Evolutionary conservation across 768 basidiomycete species (phyloP).

Genomic region (Cyathus striatus): DNA sequence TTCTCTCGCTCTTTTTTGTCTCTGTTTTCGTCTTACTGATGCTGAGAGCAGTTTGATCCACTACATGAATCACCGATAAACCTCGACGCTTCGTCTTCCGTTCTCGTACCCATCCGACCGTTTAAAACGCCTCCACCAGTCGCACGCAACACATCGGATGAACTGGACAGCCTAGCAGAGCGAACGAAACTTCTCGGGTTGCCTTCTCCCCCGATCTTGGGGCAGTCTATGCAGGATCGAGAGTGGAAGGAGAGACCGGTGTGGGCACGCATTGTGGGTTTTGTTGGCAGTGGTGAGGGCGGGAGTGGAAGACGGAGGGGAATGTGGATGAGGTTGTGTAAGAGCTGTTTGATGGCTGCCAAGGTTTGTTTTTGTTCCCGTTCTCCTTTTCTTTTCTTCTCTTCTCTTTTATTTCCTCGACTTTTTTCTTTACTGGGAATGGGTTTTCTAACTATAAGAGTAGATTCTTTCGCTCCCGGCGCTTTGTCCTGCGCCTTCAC

Average conservation of each 20-base stretch:
- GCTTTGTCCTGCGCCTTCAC: slow-evolving; percentile 9
- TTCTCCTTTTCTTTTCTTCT: neutral
- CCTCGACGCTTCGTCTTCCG: slow-evolving; percentile 3
- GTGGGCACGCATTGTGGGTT: neutral
- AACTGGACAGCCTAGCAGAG: neutral
- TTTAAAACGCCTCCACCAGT: no score
- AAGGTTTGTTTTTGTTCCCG: slow-evolving; percentile 5
- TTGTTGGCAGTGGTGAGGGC: neutral
- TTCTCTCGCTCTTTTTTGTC: neutral
- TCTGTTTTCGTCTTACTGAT: no score
- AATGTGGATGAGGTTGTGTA: slow-evolving; percentile 2
- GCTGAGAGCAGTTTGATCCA: slow-evolving; percentile 11
- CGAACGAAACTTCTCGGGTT: slow-evolving; percentile 3
- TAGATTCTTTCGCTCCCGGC: slow-evolving; percentile 13
- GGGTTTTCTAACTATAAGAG: no score
- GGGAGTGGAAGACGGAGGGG: neutral
- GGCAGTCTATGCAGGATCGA: neutral
- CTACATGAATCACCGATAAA: slow-evolving; percentile 2
- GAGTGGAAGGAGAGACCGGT: neutral
- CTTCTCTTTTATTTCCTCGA: neutral
- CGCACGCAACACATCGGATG: neutral
- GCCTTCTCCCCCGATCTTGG: slow-evolving; percentile 3
- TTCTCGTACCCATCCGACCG: no score
- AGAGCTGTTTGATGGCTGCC: slow-evolving; percentile 8
- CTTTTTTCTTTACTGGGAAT: no score